phyloP scores from a whole-genome alignment of 2,329 filamentous ascomycete genomes.

The Scedosporium apiospermum region DNA sequence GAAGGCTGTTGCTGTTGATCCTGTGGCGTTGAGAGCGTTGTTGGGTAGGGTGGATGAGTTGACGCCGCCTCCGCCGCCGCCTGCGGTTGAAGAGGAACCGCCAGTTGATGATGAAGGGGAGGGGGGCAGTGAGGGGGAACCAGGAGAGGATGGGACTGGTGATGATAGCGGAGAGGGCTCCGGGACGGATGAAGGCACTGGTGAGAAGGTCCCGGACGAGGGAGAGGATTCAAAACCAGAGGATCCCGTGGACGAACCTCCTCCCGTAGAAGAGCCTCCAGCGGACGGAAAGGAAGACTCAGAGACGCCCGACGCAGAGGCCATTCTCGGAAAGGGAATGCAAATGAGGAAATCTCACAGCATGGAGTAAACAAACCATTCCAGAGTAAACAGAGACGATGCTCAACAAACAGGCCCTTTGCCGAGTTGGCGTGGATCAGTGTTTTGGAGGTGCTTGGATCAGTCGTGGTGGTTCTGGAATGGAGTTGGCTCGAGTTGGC shows the following conservation, averaged over 20 bases:
- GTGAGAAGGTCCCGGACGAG: background rate
- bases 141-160: background rate
- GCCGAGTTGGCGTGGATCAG: background rate
- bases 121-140: background rate
- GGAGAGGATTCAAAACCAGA: background rate
- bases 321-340: background rate
- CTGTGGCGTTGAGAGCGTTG: constrained; percentile 5
- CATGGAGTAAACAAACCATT: background rate
- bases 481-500: no score
- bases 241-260: background rate
- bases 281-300: background rate
- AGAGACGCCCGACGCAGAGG: background rate
- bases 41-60: background rate
- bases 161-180: background rate
- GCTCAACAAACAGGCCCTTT: background rate
- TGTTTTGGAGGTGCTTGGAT: no score
- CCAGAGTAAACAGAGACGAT: background rate
- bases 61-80: background rate
- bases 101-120: constrained; percentile 1
- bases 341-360: background rate
- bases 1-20: constrained; percentile 4
- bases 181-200: no score
- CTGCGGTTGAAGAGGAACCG: background rate
- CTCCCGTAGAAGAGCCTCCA: background rate
- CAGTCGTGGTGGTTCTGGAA: no score